Percentiles rank a stretch among this genome's conserved stretches.
These are phyloP conservation scores for Odontarrhena argentea DNA, from an alignment of 345 rosid species.

Conservation along the genomic window DNA sequence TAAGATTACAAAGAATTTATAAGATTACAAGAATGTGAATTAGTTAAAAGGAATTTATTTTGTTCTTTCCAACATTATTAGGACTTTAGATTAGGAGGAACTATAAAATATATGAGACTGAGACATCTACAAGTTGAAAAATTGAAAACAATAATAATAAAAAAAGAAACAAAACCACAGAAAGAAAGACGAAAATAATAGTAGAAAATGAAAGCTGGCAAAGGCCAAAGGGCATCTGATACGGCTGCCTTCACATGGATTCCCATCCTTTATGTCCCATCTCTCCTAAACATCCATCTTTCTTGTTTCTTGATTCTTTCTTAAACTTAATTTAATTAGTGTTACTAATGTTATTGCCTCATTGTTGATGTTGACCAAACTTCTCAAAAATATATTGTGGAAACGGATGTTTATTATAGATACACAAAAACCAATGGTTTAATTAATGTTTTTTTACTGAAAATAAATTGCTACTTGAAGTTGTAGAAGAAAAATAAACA, in stretches of 20 bases:
- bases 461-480: not conserved
- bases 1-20: not conserved
- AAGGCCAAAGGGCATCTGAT: slow-evolving; percentile 21
- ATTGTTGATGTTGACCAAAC: not conserved
- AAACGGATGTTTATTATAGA: too few relatives aligned
- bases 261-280: slow-evolving; percentile 43
- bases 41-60: not conserved
- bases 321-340: too few relatives aligned
- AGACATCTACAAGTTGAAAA: slow-evolving; percentile 46
- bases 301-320: not conserved
- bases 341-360: not conserved
- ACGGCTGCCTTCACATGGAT: slow-evolving; percentile 59
- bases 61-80: not conserved
- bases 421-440: not conserved
- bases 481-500: too few relatives aligned
- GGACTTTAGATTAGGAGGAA: not conserved
- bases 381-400: too few relatives aligned
- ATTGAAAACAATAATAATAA: not conserved
- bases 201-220: slow-evolving; percentile 47
- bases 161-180: not conserved
- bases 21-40: not conserved
- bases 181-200: not conserved
- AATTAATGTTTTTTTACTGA: not conserved
- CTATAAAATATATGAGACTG: slow-evolving; percentile 26
- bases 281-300: slow-evolving; percentile 11